Evolutionary conservation across 2,329 filamentous ascomycete genomes (phyloP), one percentile per base, ranked within the genome.

Genomic region (Hypoxylon sp.): DNA sequence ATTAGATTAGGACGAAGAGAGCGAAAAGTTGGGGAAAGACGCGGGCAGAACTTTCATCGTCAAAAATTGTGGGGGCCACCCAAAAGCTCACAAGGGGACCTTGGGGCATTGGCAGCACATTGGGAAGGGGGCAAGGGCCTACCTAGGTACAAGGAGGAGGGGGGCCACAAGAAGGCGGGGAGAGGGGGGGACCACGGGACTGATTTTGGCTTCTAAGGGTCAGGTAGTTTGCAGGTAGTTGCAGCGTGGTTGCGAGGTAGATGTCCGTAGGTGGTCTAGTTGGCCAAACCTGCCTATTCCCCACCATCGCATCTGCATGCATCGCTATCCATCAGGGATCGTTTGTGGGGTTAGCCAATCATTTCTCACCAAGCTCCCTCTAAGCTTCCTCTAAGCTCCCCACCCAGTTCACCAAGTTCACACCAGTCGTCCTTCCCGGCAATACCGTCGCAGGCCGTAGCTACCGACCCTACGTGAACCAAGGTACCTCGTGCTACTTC

Each of bases 41-140:
- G 42, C 40, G 49, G 36, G 36, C 30, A 61, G 60, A 65, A 65
- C 67, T 69, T 69, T 70, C 59, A 68, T 60, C 59, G 62, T 66
- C 64, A 61, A 69, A n/a, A 67, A 67, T 64, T 68, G 65, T 69
- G 69, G 67, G 68, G 68, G 64, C 67, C 67, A 49, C 61, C 67
- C 36, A 51, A 67, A 69, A 64, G 67, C 58, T 53, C 48, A 68
- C 56, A 26, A 68, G 70, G 60, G 61, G 63, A 32, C 61, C 64
- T 51, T 32, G 59, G 61, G 59, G 51, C 46, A 50, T 16, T 48
- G 59, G 44, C n/a, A n/a, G n/a, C n/a, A 45, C 28, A 28, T 26
- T n/a, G 32, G 36, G 36, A 38, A 36, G 42, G 40, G 45, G 16
- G 33, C 12, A 30, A 46, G n/a, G 36, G 36, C 36, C 36, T 40